phyloP scores from a whole-genome alignment of 495 filamentous ascomycete genomes.

The Wilcoxina mikolae region DNA sequence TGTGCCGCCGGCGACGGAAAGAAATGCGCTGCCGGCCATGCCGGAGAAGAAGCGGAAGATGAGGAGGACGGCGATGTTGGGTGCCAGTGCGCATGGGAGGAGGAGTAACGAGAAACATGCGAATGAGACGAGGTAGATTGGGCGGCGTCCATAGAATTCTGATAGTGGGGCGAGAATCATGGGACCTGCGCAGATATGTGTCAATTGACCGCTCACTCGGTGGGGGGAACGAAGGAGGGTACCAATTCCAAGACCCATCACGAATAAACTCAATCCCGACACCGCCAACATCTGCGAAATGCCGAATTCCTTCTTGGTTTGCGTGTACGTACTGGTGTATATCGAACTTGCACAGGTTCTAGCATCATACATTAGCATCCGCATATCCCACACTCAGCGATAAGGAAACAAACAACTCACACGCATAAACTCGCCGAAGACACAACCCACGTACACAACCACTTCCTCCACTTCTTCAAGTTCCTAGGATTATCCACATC shows the following conservation, averaged over 20 bases:
- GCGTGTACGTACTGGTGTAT: conserved; percentile 75
- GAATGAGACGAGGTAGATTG: conserved; percentile 71
- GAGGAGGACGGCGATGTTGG: conserved; percentile 71
- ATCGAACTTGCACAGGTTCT: conserved; percentile 81
- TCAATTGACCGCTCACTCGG: not conserved
- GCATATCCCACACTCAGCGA: not conserved
- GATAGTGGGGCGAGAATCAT: conserved; percentile 37
- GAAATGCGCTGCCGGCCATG: conserved; percentile 70
- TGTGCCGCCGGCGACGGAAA: conserved; percentile 80
- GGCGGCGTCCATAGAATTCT: conserved; percentile 78
- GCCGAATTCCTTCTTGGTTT: conserved; percentile 62
- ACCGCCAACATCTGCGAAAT: conserved; percentile 57
- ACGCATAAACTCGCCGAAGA: conserved; percentile 64
- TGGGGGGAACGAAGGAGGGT: conserved; percentile 33
- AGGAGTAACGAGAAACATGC: conserved; percentile 68
- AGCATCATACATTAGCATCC: conserved; percentile 1
- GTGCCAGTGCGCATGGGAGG: conserved; percentile 74
- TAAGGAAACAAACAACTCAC: conserved; percentile 40
- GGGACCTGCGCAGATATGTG: conserved; percentile 4
- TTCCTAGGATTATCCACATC: conserved; percentile 62
- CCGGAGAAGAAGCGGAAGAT: conserved; percentile 74
- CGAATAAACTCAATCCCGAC: conserved; percentile 64
- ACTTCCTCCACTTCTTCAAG: conserved; percentile 52
- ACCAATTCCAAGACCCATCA: conserved; percentile 44
- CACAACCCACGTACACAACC: conserved; percentile 63